Base-by-base conservation (phyloP, 192 early-diverging fungal genomes). In the Mortierella antarctica region DNA sequence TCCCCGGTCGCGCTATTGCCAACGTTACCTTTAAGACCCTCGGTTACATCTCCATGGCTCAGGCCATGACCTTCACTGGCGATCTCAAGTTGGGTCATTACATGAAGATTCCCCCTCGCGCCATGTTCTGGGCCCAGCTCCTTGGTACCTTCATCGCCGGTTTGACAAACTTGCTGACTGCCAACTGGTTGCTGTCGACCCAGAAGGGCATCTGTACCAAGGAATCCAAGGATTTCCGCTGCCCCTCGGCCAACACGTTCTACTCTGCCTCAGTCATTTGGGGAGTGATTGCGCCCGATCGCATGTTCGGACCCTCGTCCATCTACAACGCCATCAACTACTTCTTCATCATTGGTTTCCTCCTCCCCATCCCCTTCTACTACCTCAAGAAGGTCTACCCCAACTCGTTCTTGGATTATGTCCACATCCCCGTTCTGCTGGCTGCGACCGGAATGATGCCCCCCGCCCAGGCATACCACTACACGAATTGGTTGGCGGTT, bases 1-100 rank as follows among this genome's bases (percentile, higher is more conserved):
- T 86, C 13, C 91, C 92, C 39, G 91, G 91, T 56, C 74, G 73
- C 42, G 79, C 86, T 18, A 79, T 88, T 21, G 82, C 79, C 55
- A 86, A 84, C 58, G 84, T 92, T 65, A 80, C 74, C 54, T 92
- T 91, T 82, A 92, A 92, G 83, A 85, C 83, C 18, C 77, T 86
- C 41, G 84, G 86, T 44, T 85, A 83, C 61, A 84, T 84, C 20
- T 84, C 90, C 15, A 90, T 95, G 89, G 74, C 83, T 13, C 96
- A 98, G 85, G 91, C 90, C 48, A 74, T 97, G 42, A 86, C 86
- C 23, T 90, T 97, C 40, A 72, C 91, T 7, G 39, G 62, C 41
- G 93, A 95, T 80, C 80, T 96, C n/a, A 96, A 96, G 71, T 82
- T 95, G 11, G 83, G 83, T 23, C 71, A 71, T 50, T 84, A 81